These are phyloP conservation scores for Andrographis paniculata DNA, from an alignment of 305 asterid species.

Conservation along the genomic window DNA sequence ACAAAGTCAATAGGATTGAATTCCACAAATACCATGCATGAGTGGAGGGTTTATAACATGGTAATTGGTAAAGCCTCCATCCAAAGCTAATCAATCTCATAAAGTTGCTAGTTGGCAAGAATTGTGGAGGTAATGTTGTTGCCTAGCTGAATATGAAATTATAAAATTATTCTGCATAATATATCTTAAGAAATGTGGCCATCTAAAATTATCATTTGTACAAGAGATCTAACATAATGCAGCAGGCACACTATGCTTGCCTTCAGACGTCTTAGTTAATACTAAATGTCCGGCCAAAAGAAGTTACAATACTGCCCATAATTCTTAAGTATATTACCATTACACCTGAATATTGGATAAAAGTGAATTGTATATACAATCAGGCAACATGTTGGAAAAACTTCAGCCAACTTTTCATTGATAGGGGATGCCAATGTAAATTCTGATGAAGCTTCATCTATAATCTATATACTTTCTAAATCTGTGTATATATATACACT, in stretches of 20 bases:
- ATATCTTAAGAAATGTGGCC: neutral
- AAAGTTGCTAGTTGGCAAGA: neutral
- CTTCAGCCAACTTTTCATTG: too few relatives aligned
- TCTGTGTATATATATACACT: too few relatives aligned
- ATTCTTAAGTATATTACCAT: too few relatives aligned
- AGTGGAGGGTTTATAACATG: neutral
- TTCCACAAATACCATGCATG: conserved; percentile 11
- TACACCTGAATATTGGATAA: too few relatives aligned
- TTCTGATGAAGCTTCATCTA: too few relatives aligned
- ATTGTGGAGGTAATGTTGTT: too few relatives aligned
- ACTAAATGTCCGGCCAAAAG: neutral
- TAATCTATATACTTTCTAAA: too few relatives aligned
- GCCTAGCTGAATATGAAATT: neutral
- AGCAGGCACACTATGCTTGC: neutral
- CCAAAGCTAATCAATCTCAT: neutral
- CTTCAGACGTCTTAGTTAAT: neutral
- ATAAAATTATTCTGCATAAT: neutral
- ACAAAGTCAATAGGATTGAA: conserved; percentile 7
- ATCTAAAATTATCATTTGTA: neutral
- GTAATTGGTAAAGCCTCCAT: neutral
- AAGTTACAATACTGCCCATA: too few relatives aligned
- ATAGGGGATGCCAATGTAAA: too few relatives aligned
- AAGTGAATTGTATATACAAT: too few relatives aligned
- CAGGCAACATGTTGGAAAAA: too few relatives aligned
- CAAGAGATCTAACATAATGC: neutral